phyloP scores from a whole-genome alignment of 2,329 filamentous ascomycete genomes.

The Penicillium sp. region DNA sequence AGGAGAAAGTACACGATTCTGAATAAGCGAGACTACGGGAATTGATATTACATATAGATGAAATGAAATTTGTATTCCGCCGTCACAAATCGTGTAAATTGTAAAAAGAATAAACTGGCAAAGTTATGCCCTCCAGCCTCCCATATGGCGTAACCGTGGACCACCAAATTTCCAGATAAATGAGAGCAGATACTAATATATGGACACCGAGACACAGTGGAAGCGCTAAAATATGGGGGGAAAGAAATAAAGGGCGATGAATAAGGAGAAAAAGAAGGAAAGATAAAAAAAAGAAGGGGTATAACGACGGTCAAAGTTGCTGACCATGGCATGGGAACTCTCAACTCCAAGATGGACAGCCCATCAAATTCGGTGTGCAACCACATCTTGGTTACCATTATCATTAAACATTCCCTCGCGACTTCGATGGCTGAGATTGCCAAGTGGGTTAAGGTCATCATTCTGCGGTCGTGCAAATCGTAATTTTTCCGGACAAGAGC shows the following conservation, averaged over 20 bases:
- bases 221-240: not conserved
- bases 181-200: not conserved
- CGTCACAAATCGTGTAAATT: not conserved
- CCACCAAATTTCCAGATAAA: constrained; percentile 1
- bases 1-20: constrained; percentile 54
- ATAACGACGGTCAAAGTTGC: constrained; percentile 14
- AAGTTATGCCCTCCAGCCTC: not conserved
- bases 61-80: not conserved
- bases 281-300: constrained; percentile 11
- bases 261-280: constrained; percentile 7
- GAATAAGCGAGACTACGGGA: constrained; percentile 3
- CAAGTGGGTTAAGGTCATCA: constrained; percentile 29
- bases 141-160: not conserved
- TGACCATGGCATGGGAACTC: constrained; percentile 9
- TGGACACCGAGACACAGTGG: constrained; percentile 10
- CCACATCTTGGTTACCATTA: constrained; percentile 35
- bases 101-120: not conserved
- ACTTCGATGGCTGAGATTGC: constrained; percentile 16
- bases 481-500: constrained; percentile 23
- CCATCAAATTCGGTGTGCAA: constrained; percentile 9
- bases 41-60: constrained; percentile 9
- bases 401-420: constrained; percentile 31
- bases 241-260: constrained; percentile 1
- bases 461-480: constrained; percentile 30
- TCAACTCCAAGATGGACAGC: constrained; percentile 11